Evolutionary conservation across 169 alveolate species (phyloP), one percentile per base, ranked within the genome.

Genomic region (Plasmodium sp.): DNA sequence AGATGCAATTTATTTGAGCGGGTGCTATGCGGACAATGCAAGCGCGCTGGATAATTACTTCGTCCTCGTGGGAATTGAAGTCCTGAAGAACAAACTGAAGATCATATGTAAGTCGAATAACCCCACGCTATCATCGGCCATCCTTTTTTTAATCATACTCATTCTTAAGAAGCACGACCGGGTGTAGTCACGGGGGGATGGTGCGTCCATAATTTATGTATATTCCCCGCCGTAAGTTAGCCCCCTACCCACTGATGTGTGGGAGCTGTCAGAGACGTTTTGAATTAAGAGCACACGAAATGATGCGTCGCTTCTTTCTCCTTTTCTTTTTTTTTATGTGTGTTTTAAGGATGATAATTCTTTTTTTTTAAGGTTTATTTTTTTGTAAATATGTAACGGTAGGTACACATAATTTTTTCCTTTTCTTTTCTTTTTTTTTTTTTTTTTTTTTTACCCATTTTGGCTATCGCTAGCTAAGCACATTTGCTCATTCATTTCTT

Each of bases 41-140:
- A 75, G 34, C 14, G 77, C 67, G 6, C 73, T 74, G 43, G 93
- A 85, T 36, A 85, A 85, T 85, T 85, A 85, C 75, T 85, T 85
- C 62, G 93, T 85, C 7, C 93, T 85, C 39, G 93, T 85, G 9
- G 93, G 85, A 34, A 54, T 85, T 18, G 93, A 85, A 34, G 48
- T 48, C 18, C 33, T 75, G 51, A 75, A 85, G 33, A 85, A 75
- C 43, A 85, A 85, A 54, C 36, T 85, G 71, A 85, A 77, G 43
- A 74, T 85, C 71, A 77, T 36, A 22, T 85, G 93, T 18, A 85
- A 85, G 79, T 85, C 93, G 79, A 85, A 85, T 75, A 85, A 85
- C 31, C 84, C 93, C 33, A 85, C 93, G 12, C 31, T 85, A 36
- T 85, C 93, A 22, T 85, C 93, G 39, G 93, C 93, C 27, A 85